A percentile compares a stretch with the other conserved stretches of the same genome.
These are phyloP conservation scores for Raphanus sativus DNA, from an alignment of 345 rosid species.

Conservation along the genomic window DNA sequence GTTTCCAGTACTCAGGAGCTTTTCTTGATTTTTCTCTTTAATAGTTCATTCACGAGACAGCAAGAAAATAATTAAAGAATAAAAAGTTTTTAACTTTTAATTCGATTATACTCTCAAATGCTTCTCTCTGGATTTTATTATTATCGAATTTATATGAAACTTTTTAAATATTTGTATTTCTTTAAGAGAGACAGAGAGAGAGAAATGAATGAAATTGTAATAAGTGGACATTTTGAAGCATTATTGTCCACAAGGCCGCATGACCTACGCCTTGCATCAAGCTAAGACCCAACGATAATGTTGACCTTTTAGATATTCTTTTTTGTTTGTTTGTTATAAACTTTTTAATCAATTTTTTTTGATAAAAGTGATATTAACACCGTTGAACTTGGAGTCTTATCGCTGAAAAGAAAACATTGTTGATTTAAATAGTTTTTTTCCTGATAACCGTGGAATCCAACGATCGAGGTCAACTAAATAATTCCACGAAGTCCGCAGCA, in stretches of 20 bases:
- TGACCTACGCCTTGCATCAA: slow-evolving; percentile 44
- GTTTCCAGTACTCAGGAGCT: slow-evolving; percentile 37
- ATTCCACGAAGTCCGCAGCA: too few species aligned
- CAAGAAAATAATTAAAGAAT: slow-evolving; percentile 31
- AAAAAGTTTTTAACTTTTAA: not conserved
- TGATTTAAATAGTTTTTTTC: not conserved
- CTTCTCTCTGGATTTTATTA: slow-evolving; percentile 29
- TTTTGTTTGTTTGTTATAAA: not conserved
- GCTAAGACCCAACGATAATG: slow-evolving; percentile 34
- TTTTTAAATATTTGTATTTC: not conserved
- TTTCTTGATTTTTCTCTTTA: slow-evolving; percentile 39
- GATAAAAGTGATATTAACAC: slow-evolving; percentile 21
- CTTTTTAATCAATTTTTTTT: slow-evolving; percentile 1
- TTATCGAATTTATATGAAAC: slow-evolving; percentile 20
- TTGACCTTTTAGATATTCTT: slow-evolving; percentile 25
- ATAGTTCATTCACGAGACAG: slow-evolving; percentile 33
- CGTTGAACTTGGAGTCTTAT: slow-evolving; percentile 29
- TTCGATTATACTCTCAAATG: slow-evolving; percentile 20
- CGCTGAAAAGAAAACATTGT: slow-evolving; percentile 15
- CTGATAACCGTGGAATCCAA: too few species aligned
- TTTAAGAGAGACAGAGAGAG: slow-evolving; percentile 11
- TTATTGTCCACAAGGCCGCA: slow-evolving; percentile 45
- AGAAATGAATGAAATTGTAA: slow-evolving; percentile 17
- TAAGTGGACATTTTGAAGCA: slow-evolving; percentile 41
- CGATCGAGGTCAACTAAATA: too few species aligned